Conservation (phyloP, 768 basidiomycete genomes). For the Phlebiopsis flavidoalba region DNA sequence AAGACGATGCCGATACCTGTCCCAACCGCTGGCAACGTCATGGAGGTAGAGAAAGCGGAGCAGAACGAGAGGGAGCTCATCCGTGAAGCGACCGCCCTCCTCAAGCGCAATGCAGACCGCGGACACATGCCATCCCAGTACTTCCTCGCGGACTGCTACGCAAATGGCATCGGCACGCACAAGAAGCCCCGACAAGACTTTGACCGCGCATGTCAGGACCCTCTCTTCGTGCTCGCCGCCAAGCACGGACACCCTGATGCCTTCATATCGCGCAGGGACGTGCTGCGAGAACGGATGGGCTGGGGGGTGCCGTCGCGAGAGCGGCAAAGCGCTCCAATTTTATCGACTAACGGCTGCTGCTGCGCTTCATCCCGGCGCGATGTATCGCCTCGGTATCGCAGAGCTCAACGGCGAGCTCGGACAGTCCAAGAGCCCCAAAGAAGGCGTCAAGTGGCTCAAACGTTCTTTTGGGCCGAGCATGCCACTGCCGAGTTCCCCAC, state of each 20-base stretch:
- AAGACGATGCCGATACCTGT: constrained; percentile 80
- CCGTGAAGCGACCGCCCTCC: constrained; percentile 79
- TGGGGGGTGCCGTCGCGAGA: constrained; percentile 92
- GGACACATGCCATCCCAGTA: constrained; percentile 95
- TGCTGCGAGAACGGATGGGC: constrained; percentile 99
- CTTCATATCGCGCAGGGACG: constrained; percentile 89
- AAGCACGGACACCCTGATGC: constrained; percentile 98
- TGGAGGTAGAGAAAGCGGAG: constrained; percentile 74
- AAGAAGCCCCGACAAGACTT: constrained; percentile 91
- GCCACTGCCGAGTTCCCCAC: constrained; percentile 96
- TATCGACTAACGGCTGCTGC: constrained; percentile 89
- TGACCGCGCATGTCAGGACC: constrained; percentile 91
- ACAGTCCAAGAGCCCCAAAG: constrained; percentile 80
- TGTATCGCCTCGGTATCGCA: constrained; percentile 94
- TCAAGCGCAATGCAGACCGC: constrained; percentile 89
- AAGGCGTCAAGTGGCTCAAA: constrained; percentile 99
- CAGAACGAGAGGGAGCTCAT: constrained; percentile 85
- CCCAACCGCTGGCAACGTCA: constrained; percentile 64
- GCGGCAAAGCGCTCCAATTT: constrained; percentile 86
- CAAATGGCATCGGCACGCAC: constrained; percentile 94
- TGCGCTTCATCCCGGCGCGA: constrained; percentile 86
- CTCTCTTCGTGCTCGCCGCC: constrained; percentile 90
- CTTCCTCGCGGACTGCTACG: constrained; percentile 96
- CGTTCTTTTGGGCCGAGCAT: constrained; percentile 91
- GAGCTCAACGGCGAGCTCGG: constrained; percentile 96